Percentiles rank a stretch among this genome's conserved stretches.
These are phyloP conservation scores for Monosporascus sp. DNA, from an alignment of 2,329 filamentous ascomycete species.

Conservation along the genomic window DNA sequence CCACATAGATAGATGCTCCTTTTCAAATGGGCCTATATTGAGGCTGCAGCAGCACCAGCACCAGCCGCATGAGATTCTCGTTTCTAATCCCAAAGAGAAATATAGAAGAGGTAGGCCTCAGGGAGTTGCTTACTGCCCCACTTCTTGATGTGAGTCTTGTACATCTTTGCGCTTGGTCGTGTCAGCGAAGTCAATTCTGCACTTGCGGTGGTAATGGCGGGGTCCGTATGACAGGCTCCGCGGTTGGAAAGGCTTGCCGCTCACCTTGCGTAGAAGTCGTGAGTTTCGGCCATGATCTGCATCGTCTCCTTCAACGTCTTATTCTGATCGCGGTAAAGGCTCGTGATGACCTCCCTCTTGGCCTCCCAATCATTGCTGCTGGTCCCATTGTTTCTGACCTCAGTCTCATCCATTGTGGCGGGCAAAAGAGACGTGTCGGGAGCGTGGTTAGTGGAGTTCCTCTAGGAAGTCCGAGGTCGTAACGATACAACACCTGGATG, in stretches of 20 bases:
- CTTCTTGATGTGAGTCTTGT: constrained; percentile 26
- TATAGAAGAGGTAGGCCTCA: neutral
- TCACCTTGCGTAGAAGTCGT: constrained; percentile 50
- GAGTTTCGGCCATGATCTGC: constrained; percentile 22
- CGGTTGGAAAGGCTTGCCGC: constrained; percentile 4
- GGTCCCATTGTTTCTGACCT: neutral
- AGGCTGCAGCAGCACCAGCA: neutral
- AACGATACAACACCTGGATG: neutral
- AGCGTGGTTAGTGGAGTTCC: too few species aligned
- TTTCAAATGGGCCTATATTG: neutral
- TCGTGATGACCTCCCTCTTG: constrained; percentile 1
- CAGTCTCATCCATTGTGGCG: neutral
- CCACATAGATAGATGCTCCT: too few species aligned
- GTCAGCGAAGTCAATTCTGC: constrained; percentile 1
- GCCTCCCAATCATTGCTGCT: constrained; percentile 1
- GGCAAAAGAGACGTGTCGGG: neutral
- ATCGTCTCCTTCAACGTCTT: constrained; percentile 27
- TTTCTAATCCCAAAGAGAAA: neutral
- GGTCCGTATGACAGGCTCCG: neutral
- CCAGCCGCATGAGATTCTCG: neutral
- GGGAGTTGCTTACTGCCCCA: constrained; percentile 17
- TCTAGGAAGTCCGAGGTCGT: neutral
- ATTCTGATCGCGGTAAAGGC: constrained; percentile 20
- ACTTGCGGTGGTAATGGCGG: neutral
- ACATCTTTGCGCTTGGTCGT: constrained; percentile 23